These are phyloP conservation scores for Solanum neorickii DNA, from an alignment of 257 asterid species.

Conservation along the genomic window DNA sequence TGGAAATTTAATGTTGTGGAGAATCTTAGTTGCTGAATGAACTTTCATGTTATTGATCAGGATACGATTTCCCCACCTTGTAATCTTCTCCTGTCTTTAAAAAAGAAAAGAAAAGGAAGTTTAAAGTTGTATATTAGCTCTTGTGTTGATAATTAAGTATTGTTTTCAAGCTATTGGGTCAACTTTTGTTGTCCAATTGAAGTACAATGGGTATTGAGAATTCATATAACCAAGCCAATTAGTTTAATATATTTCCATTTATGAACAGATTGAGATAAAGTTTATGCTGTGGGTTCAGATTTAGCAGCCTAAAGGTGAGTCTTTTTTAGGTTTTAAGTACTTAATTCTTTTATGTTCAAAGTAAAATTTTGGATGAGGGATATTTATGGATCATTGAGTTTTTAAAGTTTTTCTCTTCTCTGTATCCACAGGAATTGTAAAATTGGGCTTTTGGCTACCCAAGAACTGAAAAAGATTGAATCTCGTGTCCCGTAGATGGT, in stretches of 20 bases:
- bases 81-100: not conserved
- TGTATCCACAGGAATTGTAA: not conserved
- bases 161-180: not conserved
- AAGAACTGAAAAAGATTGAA: not conserved
- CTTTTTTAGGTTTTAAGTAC: not conserved
- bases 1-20: not conserved
- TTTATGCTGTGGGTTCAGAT: not conserved
- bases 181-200: not conserved
- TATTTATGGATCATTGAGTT: not conserved
- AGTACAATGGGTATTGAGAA: not conserved
- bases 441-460: not conserved
- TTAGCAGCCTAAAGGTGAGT: constrained; percentile 5
- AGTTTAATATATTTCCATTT: not conserved
- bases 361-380: not conserved
- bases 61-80: not conserved
- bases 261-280: not conserved
- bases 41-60: not conserved
- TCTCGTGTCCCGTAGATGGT: not conserved
- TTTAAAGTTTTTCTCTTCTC: not conserved
- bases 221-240: not conserved
- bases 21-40: not conserved
- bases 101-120: not conserved
- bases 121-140: not conserved
- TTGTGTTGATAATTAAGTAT: not conserved
- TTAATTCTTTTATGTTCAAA: not conserved